A percentile compares a stretch with the other conserved stretches of the same genome.
Evolutionary conservation across 345 rosid genomes (phyloP).

Genomic region (Laguncularia racemosa): DNA sequence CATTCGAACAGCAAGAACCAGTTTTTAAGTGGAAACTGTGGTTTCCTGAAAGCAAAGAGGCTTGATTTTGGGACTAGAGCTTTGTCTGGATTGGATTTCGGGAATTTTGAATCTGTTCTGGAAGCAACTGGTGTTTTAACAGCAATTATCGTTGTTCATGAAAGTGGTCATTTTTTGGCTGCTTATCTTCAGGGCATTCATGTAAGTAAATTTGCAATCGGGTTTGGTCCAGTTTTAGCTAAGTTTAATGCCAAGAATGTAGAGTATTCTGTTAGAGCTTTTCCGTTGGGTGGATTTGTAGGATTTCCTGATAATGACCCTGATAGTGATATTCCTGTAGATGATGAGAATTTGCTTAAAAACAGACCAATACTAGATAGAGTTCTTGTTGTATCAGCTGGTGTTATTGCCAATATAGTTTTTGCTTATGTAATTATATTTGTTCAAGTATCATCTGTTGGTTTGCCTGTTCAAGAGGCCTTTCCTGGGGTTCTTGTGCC

Average conservation of each 20-base stretch:
- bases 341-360: constrained; percentile 79
- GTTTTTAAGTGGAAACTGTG: constrained; percentile 21
- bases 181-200: constrained; percentile 92
- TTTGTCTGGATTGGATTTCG: constrained; percentile 61
- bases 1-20: constrained; percentile 23
- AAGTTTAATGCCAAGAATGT: constrained; percentile 78
- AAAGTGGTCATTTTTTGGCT: constrained; percentile 87
- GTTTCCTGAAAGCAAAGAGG: constrained; percentile 25
- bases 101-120: constrained; percentile 59
- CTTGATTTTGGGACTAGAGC: constrained; percentile 41
- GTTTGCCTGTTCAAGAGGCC: constrained; percentile 87
- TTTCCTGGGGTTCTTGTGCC: constrained; percentile 93
- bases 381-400: constrained; percentile 78
- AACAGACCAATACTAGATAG: constrained; percentile 85
- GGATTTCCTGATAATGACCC: constrained; percentile 99
- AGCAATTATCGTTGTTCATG: constrained; percentile 82
- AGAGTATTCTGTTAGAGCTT: constrained; percentile 81
- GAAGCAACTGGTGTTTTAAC: constrained; percentile 83
- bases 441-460: constrained; percentile 75
- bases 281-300: constrained; percentile 92
- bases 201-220: constrained; percentile 94
- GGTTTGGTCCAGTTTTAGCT: constrained; percentile 91
- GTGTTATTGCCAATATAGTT: constrained; percentile 76
- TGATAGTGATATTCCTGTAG: constrained; percentile 67
- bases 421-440: constrained; percentile 77